Evolutionary conservation across 768 basidiomycete genomes (phyloP), one percentile per base, ranked within the genome.

Genomic region (Pisolithus sp.): DNA sequence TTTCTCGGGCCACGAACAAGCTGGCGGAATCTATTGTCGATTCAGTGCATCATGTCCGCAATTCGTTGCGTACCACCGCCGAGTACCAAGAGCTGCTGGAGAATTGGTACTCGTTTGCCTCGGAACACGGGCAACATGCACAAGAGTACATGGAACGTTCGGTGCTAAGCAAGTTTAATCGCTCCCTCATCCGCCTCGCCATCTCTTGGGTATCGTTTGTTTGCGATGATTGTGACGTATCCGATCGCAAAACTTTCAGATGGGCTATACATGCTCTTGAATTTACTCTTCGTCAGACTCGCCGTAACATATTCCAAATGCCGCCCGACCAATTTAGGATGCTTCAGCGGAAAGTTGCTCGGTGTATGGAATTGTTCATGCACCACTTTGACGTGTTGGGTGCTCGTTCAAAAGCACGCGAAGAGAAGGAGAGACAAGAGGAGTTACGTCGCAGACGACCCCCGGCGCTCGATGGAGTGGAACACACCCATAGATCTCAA

Each of bases 181-280:
- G 86, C 7, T 76, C 87, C 4, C 76, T 97, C 31, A 86, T 94
- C 68, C 86, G 83, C 54, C 79, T 98, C 48, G 92, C 94, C 9
- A 97, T 98, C 59, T 88, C 90, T 12, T 99, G 95, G 95, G 91
- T 98, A 31, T 86, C 93, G 41, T 98, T 99, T 75, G 95, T 98
- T 57, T 96, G 93, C 71, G 93, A 97, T 63, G 91, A 94, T 60
- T 99, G 96, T 71, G 90, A 96, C 59, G 93, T 94, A 7, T 87
- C 90, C 31, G 94, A 98, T 67, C 81, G 92, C 52, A 89, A 86
- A 67, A 98, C 93, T 0, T 99, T 99, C 78, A 87, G 89, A 64
- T 98, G 94, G 94, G 94, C 96, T 7, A 93, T 99, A 49, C 89
- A 86, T 52, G 94, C 96, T 2, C 80, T 99, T 28, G 93, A 96